phyloP scores from a whole-genome alignment of 2,329 filamentous ascomycete species.

The Pseudogymnoascus sp. region DNA sequence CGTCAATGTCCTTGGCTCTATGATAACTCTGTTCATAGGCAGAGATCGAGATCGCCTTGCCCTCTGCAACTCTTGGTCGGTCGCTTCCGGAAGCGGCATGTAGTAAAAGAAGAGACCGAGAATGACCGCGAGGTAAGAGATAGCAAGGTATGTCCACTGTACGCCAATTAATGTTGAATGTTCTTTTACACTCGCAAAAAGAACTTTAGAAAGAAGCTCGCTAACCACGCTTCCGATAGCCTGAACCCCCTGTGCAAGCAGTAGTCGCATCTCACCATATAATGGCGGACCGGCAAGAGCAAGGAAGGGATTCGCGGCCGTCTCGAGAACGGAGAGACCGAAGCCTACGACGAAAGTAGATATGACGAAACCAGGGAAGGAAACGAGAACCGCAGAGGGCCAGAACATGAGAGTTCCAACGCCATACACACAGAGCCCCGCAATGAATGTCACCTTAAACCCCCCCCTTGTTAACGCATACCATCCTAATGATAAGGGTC shows the following conservation, averaged over 20 bases:
- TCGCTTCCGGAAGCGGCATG: conserved; percentile 53
- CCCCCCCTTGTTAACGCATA: conserved; percentile 63
- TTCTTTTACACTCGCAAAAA: conserved; percentile 62
- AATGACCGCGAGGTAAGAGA: conserved; percentile 62
- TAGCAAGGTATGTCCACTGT: conserved; percentile 74
- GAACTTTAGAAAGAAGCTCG: conserved; percentile 64
- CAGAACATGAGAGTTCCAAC: conserved; percentile 73
- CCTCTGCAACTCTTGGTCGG: conserved; percentile 31
- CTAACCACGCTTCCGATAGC: conserved; percentile 66
- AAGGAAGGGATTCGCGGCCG: conserved; percentile 68
- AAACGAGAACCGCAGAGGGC: conserved; percentile 66
- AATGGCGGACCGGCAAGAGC: conserved; percentile 64
- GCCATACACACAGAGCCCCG: conserved; percentile 65
- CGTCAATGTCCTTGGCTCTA: conserved; percentile 61
- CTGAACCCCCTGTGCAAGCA: conserved; percentile 68
- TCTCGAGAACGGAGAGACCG: conserved; percentile 68
- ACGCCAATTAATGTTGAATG: conserved; percentile 46
- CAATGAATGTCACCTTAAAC: conserved; percentile 69
- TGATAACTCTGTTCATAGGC: conserved; percentile 62
- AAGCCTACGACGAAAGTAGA: conserved; percentile 68
- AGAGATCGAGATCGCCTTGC: conserved; percentile 58
- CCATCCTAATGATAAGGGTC: conserved; percentile 58
- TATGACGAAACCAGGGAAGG: conserved; percentile 72
- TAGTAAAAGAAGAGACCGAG: conserved; percentile 61
- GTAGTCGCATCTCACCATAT: conserved; percentile 67